Evolutionary conservation across 1,284 basidiomycete species (phyloP).

Genomic region (Golubevia pallescens): DNA sequence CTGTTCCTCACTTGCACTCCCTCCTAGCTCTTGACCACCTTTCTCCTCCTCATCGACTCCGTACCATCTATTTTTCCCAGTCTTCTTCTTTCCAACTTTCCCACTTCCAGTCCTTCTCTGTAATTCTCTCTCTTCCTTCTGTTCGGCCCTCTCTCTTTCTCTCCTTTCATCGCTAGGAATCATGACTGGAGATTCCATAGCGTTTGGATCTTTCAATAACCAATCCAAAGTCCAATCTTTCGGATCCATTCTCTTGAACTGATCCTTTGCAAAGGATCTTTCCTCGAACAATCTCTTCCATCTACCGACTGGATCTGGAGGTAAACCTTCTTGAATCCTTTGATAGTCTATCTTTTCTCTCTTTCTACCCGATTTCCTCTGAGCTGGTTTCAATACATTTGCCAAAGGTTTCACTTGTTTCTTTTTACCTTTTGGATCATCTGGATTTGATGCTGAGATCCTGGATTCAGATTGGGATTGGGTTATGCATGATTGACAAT

Average conservation of each 20-base stretch:
- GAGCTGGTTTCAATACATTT: slow-evolving; percentile 24
- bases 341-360: slow-evolving; percentile 41
- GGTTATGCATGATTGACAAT: slow-evolving; percentile 30
- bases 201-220: slow-evolving; percentile 24
- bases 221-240: slow-evolving; percentile 41
- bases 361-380: slow-evolving; percentile 26
- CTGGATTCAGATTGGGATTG: slow-evolving; percentile 10
- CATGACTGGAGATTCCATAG: slow-evolving; percentile 27
- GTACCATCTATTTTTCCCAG: too few relatives aligned
- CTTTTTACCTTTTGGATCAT: slow-evolving; percentile 7
- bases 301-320: slow-evolving; percentile 37
- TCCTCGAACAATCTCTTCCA: slow-evolving; percentile 31
- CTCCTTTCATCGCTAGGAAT: slow-evolving; percentile 20
- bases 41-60: too few relatives aligned
- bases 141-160: background rate
- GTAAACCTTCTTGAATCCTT: slow-evolving; percentile 44
- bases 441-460: slow-evolving; percentile 15
- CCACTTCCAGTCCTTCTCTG: background rate
- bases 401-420: background rate
- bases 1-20: too few relatives aligned
- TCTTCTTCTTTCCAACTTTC: too few relatives aligned
- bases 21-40: too few relatives aligned
- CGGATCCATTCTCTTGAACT: slow-evolving; percentile 27
- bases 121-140: slow-evolving; percentile 10
- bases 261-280: slow-evolving; percentile 22